These are phyloP conservation scores for Aspergillus sp. DNA, from an alignment of 2,329 filamentous ascomycete species.

Conservation along the genomic window DNA sequence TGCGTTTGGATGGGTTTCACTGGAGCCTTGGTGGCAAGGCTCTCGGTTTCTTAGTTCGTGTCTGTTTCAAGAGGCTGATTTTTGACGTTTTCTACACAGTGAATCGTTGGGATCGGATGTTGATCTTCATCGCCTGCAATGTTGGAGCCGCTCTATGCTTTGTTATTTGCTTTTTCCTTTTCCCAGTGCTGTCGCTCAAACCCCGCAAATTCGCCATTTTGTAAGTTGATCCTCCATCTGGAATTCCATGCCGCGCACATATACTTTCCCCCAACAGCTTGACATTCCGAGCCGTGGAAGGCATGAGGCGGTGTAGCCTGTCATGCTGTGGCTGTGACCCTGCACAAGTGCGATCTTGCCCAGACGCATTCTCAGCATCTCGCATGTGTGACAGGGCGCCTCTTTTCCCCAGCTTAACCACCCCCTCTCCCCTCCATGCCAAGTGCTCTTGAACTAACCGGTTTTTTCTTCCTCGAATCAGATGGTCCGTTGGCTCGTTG, in stretches of 20 bases:
- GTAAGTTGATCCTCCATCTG: conserved; percentile 58
- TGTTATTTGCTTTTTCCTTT: conserved; percentile 81
- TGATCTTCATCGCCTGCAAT: conserved; percentile 90
- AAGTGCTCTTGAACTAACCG: conserved; percentile 18
- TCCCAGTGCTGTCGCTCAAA: conserved; percentile 73
- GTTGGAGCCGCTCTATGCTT: conserved; percentile 86
- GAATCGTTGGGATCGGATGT: conserved; percentile 91
- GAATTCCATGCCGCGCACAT: not conserved
- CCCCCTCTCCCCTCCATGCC: conserved; percentile 15
- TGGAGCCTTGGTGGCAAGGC: conserved; percentile 12
- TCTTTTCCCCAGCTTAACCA: not conserved
- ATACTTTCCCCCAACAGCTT: no score
- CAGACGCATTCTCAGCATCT: no score
- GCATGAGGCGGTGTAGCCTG: no score
- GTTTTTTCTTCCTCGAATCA: conserved; percentile 37
- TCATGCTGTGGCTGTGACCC: no score
- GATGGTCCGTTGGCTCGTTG: conserved; percentile 89
- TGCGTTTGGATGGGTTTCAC: conserved; percentile 29
- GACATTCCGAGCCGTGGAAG: no score
- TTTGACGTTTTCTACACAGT: conserved; percentile 52
- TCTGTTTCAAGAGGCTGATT: conserved; percentile 9
- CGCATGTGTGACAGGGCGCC: not conserved
- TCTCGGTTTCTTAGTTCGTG: conserved; percentile 1
- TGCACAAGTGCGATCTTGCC: no score
- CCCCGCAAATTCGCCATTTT: conserved; percentile 94